Base-by-base conservation (phyloP, 2,329 filamentous ascomycete species). In the Neopestalotiopsis clavispora region DNA sequence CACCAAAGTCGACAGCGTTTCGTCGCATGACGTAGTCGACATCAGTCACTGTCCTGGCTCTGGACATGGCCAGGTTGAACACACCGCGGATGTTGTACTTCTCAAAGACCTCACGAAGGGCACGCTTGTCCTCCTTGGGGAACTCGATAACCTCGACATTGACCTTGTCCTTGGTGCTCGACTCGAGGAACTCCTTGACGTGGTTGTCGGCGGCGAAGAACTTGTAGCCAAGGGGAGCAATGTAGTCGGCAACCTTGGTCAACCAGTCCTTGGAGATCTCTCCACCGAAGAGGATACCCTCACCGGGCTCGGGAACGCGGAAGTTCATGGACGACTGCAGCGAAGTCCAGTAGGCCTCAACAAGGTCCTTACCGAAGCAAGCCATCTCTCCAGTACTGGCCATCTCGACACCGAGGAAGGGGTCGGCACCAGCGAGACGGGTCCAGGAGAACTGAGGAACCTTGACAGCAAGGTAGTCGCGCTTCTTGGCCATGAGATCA, bases 401-500 rank as follows among this genome's bases (percentile, higher is more conserved):
- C 96, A 99, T 99, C 84, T 99, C 96, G 68, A 99, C 96, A 69
- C 96, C 96, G 70, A 99, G 89, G 90, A 97, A 98, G 67, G 96
- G 96, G 78, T 99, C 96, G 65, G 96, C 96, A 75, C 96, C 96
- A 62, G 96, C 95, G 69, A 99, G 91, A 86, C 96, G 94, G 71
- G 96, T 98, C 96, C 96, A 99, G 13, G 94, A 96, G 89, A 99
- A 99, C 82, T 99, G 96, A 30, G 96, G 95, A 65, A 99, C 96
- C 88, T 99, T 99, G 81, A 95, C 97, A 40, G 96, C 96, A 65
- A 97, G 84, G 82, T 98, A 98, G 82, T 97, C 90, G 72, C 95
- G 92, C 87, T 97, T 92, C 76, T 91, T 84, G 28, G 89, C 86
- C 96, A 99, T 99, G 71, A 96, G 90, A 77, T 99, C 95, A 57